Percentiles rank a stretch among this genome's conserved stretches.
Evolutionary conservation across 179 eudicot species (phyloP).

Genomic region (Vitellaria paradoxa): DNA sequence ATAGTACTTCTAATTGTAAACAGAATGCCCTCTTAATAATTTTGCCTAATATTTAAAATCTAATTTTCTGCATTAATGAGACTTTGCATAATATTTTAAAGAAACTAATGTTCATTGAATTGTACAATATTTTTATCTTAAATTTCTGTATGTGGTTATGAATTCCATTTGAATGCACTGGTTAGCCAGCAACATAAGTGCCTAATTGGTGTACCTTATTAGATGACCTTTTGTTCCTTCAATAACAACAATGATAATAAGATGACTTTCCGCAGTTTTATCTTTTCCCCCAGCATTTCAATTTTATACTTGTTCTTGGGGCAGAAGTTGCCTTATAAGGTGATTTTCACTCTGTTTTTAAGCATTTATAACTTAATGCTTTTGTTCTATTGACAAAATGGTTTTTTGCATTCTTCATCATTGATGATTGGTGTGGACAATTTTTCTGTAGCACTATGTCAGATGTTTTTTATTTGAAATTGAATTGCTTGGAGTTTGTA

Average conservation of each 20-base stretch:
- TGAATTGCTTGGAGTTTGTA: neutral
- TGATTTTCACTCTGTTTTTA: neutral
- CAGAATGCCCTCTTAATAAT: neutral
- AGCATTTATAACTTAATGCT: neutral
- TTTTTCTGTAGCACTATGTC: neutral
- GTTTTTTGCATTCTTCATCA: neutral
- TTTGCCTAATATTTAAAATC: neutral
- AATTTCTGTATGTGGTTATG: neutral
- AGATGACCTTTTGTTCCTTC: neutral
- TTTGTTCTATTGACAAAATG: neutral
- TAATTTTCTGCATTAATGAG: neutral
- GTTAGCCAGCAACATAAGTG: neutral
- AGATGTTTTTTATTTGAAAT: neutral
- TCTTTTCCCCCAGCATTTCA: neutral
- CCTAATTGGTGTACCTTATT: neutral
- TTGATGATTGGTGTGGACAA: neutral
- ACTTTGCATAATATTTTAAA: neutral
- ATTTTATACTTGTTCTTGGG: neutral
- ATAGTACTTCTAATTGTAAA: neutral
- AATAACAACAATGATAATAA: no score
- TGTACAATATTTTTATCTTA: neutral
- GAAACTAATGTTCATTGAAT: neutral
- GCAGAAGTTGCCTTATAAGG: neutral
- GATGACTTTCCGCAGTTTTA: neutral
- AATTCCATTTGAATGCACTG: neutral